These are phyloP conservation scores for Cercospora sp. DNA, from an alignment of 2,329 filamentous ascomycete genomes.

Conservation along the genomic window DNA sequence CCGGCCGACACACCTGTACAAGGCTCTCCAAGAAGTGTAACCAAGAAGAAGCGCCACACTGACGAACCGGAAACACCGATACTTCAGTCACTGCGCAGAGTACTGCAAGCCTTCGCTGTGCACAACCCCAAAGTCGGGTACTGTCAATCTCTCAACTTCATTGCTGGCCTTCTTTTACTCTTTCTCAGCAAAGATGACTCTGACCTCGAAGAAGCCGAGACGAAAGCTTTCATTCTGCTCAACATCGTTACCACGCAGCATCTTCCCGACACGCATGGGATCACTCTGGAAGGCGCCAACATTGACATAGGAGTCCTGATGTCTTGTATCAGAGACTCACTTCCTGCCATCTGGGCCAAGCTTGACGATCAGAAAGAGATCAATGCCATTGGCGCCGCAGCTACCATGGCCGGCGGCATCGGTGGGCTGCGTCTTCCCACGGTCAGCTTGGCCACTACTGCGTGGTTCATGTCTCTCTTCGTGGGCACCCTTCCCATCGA, in stretches of 20 bases:
- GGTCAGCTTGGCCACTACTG: conserved; percentile 87
- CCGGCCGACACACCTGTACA: conserved; percentile 3
- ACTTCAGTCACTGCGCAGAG: conserved; percentile 76
- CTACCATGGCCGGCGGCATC: conserved; percentile 43
- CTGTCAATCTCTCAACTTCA: conserved; percentile 93
- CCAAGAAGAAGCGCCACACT: conserved; percentile 36
- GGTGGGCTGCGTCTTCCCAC: conserved; percentile 67
- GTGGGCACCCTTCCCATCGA: conserved; percentile 91
- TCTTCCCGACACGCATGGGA: conserved; percentile 87
- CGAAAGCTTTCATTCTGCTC: conserved; percentile 88
- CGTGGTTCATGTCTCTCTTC: conserved; percentile 98
- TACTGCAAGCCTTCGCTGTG: conserved; percentile 84
- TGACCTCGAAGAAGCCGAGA: conserved; percentile 67
- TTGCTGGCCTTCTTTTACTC: conserved; percentile 83
- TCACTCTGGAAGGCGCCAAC: conserved; percentile 86
- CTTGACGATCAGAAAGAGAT: conserved; percentile 71
- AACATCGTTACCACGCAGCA: conserved; percentile 88
- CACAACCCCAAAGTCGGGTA: conserved; percentile 92
- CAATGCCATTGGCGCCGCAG: conserved; percentile 41
- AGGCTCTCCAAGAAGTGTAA: conserved; percentile 7
- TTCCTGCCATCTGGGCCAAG: conserved; percentile 83
- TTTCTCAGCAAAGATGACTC: conserved; percentile 58
- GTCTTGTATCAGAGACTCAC: conserved; percentile 76
- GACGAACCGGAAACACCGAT: conserved; percentile 68
- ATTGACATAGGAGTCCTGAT: conserved; percentile 93